Evolutionary conservation across 257 asterid genomes (phyloP).

Genomic region (Solanum sitiens): DNA sequence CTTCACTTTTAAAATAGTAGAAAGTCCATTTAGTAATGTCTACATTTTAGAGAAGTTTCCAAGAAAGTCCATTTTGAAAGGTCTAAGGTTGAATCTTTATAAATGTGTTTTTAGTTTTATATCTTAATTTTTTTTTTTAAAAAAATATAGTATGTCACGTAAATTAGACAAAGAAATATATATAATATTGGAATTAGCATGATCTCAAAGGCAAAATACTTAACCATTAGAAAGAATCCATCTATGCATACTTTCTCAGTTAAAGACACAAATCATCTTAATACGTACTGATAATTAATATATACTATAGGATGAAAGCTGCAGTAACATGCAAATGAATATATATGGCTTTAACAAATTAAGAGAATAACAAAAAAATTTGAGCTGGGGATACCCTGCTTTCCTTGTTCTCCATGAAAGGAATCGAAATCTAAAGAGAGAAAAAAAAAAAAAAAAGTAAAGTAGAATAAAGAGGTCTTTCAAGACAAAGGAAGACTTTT

Average conservation of each 20-base stretch:
- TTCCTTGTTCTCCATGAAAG: conserved; percentile 56
- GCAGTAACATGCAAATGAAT: conserved; percentile 47
- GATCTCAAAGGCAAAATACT: background rate
- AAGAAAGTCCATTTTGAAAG: background rate
- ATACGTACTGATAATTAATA: background rate
- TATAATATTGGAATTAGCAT: background rate
- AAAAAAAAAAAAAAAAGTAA: background rate
- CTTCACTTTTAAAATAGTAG: background rate
- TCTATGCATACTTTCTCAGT: background rate
- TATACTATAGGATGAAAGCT: background rate
- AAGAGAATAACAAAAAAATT: background rate
- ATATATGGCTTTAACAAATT: background rate
- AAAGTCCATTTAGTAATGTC: background rate
- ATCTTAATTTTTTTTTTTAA: too few relatives aligned
- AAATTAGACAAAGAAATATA: background rate
- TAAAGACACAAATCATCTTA: background rate
- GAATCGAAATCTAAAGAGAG: conserved; percentile 29
- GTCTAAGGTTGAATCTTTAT: background rate
- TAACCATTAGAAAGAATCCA: background rate
- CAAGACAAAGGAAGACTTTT: conserved; percentile 49
- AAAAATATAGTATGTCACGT: too few relatives aligned
- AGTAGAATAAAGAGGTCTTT: conserved; percentile 20
- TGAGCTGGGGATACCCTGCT: conserved; percentile 20
- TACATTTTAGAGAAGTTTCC: background rate
- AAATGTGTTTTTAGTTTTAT: too few relatives aligned